Conservation (phyloP, 106 monocot genomes). For the Hemerocallis citrina region DNA sequence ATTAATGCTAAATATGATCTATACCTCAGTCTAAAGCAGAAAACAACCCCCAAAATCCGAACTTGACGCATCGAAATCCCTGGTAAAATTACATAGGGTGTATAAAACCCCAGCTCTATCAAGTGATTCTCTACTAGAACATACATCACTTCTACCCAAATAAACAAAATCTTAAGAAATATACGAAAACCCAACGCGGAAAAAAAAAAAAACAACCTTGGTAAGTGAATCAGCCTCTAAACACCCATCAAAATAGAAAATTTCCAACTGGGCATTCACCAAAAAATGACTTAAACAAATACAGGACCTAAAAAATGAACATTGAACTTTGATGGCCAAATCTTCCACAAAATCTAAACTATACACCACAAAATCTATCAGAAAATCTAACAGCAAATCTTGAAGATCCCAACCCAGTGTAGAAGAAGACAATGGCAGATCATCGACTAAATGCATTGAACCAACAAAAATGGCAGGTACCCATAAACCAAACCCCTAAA, state of each 20-base stretch:
- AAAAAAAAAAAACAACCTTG: not conserved
- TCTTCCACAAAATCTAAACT: not conserved
- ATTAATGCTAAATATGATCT: not conserved
- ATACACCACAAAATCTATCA: not conserved
- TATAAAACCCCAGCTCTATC: not conserved
- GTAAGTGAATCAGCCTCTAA: not conserved
- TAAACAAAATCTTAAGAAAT: too few species aligned
- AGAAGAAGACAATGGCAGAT: not conserved
- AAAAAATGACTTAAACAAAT: not conserved
- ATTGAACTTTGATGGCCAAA: not conserved
- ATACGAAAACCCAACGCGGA: too few species aligned
- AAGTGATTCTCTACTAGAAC: not conserved
- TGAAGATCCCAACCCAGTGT: not conserved
- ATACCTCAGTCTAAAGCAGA: not conserved
- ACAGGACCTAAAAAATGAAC: not conserved
- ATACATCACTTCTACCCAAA: not conserved
- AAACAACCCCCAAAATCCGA: not conserved
- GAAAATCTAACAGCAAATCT: not conserved
- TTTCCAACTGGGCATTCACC: conserved; percentile 2
- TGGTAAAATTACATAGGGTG: not conserved
- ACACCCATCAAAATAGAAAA: not conserved
- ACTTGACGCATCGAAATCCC: not conserved
- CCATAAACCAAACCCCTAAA: not conserved
- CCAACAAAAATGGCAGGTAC: not conserved
- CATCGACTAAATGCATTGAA: not conserved